Evolutionary conservation across 202 grass and related monocot genomes (phyloP).

Genomic region (Zizania palustris): DNA sequence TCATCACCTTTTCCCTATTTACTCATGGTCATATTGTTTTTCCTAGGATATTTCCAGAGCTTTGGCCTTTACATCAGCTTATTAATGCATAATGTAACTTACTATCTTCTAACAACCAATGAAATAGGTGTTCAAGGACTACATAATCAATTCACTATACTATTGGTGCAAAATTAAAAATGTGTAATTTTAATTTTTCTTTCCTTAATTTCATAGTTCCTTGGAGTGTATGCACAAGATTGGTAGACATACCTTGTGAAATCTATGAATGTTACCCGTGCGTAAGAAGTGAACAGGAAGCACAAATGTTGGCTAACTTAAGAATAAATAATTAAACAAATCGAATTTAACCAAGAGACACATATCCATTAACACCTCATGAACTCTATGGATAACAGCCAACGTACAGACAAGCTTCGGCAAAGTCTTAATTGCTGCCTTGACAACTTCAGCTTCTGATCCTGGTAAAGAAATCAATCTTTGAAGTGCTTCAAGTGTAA

Average conservation of each 20-base stretch:
- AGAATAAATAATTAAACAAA: constrained; percentile 16
- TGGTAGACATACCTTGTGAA: neutral
- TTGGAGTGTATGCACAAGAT: neutral
- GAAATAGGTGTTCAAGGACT: neutral
- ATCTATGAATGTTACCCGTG: neutral
- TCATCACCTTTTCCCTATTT: neutral
- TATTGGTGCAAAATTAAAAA: neutral
- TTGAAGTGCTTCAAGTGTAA: constrained; percentile 57
- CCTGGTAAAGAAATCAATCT: constrained; percentile 52
- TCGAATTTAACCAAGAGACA: constrained; percentile 16
- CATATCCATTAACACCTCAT: constrained; percentile 56
- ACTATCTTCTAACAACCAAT: neutral
- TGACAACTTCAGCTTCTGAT: constrained; percentile 49
- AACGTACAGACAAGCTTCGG: constrained; percentile 71
- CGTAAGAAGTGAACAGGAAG: neutral
- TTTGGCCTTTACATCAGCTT: neutral
- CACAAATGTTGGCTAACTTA: constrained; percentile 10
- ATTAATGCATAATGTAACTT: neutral
- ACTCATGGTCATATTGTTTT: neutral
- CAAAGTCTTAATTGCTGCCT: constrained; percentile 63
- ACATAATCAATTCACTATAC: neutral
- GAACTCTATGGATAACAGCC: constrained; percentile 65
- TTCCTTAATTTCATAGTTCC: neutral
- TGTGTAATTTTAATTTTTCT: neutral
- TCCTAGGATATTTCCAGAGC: neutral